These are phyloP conservation scores for Trichoderma reesei DNA, from an alignment of 495 filamentous ascomycete species.

Conservation along the genomic window DNA sequence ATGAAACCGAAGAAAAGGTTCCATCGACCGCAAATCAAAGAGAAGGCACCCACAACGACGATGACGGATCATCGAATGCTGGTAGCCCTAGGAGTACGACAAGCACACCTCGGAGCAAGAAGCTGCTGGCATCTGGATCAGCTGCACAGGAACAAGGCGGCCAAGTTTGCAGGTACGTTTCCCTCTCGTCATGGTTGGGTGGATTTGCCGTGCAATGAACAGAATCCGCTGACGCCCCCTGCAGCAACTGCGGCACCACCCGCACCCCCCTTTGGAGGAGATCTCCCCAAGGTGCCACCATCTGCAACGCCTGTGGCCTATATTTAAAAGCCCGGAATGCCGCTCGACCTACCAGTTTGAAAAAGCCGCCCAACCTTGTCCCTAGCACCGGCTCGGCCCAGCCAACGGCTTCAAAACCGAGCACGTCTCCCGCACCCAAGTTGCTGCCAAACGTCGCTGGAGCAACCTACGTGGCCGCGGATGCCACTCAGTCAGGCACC, in stretches of 20 bases:
- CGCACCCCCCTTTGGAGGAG: slow-evolving; percentile 91
- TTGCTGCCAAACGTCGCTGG: slow-evolving; percentile 37
- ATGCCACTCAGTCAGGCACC: slow-evolving; percentile 64
- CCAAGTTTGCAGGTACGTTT: slow-evolving; percentile 47
- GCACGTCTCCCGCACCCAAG: slow-evolving; percentile 24
- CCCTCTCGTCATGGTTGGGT: background rate
- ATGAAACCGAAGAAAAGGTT: background rate
- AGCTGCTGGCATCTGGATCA: background rate
- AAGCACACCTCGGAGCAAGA: background rate
- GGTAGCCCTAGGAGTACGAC: background rate
- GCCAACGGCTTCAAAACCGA: slow-evolving; percentile 17
- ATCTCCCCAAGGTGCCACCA: slow-evolving; percentile 83
- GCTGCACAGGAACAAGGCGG: slow-evolving; percentile 25
- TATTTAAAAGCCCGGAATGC: slow-evolving; percentile 92
- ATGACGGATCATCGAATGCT: background rate
- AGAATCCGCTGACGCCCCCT: slow-evolving; percentile 13
- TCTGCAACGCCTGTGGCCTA: slow-evolving; percentile 95
- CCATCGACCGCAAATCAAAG: background rate
- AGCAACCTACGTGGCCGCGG: slow-evolving; percentile 69
- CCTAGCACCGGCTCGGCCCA: slow-evolving; percentile 26
- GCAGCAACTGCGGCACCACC: slow-evolving; percentile 89
- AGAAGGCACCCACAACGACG: background rate
- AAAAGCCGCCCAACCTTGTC: slow-evolving; percentile 47
- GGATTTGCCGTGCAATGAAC: slow-evolving; percentile 12
- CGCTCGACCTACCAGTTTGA: slow-evolving; percentile 78